Evolutionary conservation across 257 asterid species (phyloP), one percentile per base, ranked within the genome.

Genomic region (Nicotiana otophora): DNA sequence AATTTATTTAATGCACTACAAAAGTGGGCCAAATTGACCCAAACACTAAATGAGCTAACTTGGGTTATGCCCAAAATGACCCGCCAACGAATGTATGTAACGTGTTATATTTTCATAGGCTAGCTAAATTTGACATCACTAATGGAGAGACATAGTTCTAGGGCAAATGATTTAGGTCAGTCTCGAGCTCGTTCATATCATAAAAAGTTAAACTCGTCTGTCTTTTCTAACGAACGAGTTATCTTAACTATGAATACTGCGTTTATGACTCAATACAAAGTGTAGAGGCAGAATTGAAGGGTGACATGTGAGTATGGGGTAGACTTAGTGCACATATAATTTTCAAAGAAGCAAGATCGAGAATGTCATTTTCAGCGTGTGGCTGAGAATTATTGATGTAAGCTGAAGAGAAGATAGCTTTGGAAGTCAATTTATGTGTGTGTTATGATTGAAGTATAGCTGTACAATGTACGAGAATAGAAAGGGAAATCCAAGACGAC

Each of bases 391-490:
- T 77, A 82, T 82, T 82, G 77, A n/a, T 11, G 78, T 30, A 23
- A 17, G 31, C 51, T 84, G 34, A 36, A 69, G 64, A 58, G 60
- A 15, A 68, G 66, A 75, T 46, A 9, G 76, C 7, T 48, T 17
- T 34, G 48, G 7, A 51, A 57, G 33, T 86, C 84, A 86, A 65
- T 65, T 20, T 62, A 20, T 70, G 4, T 63, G 33, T 78, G 4
- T 67, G 83, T 36, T 8, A 67, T 68, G 79, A 61, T 64, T 36
- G 63, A 53, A 85, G 33, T 53, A 28, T 80, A 78, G 83, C 80
- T 80, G 86, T 81, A 86, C 83, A 23, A 83, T n/a, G 88, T 86
- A 86, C 89, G 69, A 81, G 85, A 84, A 81, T 84, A 6, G 78
- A 60, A 51, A 75, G 80, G 63, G 28, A 75, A 74, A 75, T 75